Base-by-base conservation (phyloP, 1,284 basidiomycete species). In the Irpex sp. region DNA sequence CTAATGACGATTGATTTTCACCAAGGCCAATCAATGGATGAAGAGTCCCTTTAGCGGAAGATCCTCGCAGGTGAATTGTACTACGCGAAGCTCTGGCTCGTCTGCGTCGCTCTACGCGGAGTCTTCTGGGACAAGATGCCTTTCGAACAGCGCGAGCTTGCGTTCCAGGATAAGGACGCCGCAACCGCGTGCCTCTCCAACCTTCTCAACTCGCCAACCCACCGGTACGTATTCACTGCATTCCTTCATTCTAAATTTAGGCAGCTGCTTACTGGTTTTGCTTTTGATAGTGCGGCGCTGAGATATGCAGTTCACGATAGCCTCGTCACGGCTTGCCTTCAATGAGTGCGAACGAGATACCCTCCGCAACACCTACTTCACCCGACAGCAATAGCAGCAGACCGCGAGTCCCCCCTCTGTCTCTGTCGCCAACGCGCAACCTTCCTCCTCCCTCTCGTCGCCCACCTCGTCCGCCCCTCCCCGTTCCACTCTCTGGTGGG, bases 41-140 rank as follows among this genome's bases (percentile, higher is more conserved):
- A 93, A 66, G 89, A 94, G 48, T 86, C 89, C 5, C 78, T 96
- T 12, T 81, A 94, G 49, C 86, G 93, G 58, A 94, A 93, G 73
- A 86, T 96, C 52, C 83, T 96, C 37, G 87, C 87, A 1, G 90
- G 91, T 7, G 94, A 97, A 69, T 78, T 96, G 62, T 88, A 94
- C 68, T 94, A 95, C 70, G 91, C 94, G 33, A 94, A 96, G 72
- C 79, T 97, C 5, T 97, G 94, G 93, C 85, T 96, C 37, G 90
- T 94, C 35, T 96, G 94, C 70, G 90, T 96, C 5, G 94, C 93
- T 8, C 79, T 97, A 42, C 85, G 94, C 60, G 94, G 94, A 5
- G 91, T 90, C 47, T 87, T 91, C 9, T 96, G 94, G 91, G 93
- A 96, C 69, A 95, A 94, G 75, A 94, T 96, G 88, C 86, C 91